These are phyloP conservation scores for Flueggea neowawraea DNA, from an alignment of 441 rosid genomes.

Conservation along the genomic window DNA sequence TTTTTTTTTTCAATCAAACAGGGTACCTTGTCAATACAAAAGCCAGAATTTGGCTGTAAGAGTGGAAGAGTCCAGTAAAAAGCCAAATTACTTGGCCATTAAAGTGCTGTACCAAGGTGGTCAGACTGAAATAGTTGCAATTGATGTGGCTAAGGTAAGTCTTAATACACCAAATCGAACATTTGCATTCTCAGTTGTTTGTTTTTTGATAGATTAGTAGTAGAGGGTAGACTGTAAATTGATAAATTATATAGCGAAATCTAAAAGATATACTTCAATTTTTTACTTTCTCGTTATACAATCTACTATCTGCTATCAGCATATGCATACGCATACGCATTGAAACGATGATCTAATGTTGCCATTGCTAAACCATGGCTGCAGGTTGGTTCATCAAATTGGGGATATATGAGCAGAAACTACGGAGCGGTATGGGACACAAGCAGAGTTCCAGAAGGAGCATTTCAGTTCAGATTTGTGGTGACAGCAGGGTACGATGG, in stretches of 20 bases:
- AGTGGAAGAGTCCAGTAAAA: slow-evolving; percentile 82
- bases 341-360: too few relatives aligned
- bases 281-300: too few relatives aligned
- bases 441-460: slow-evolving; percentile 63
- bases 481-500: slow-evolving; percentile 84
- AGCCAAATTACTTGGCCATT: slow-evolving; percentile 64
- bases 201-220: too few relatives aligned
- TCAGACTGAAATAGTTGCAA: slow-evolving; percentile 75
- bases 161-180: too few relatives aligned
- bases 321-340: too few relatives aligned
- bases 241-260: too few relatives aligned
- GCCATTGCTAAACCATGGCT: too few relatives aligned
- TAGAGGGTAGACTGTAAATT: too few relatives aligned
- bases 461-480: slow-evolving; percentile 69
- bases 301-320: too few relatives aligned
- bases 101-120: slow-evolving; percentile 87
- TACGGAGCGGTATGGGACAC: slow-evolving; percentile 86
- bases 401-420: slow-evolving; percentile 73
- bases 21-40: slow-evolving; percentile 82
- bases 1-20: slow-evolving; percentile 16
- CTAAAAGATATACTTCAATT: too few relatives aligned
- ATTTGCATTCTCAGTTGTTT: too few relatives aligned
- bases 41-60: slow-evolving; percentile 62
- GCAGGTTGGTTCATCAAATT: slow-evolving; percentile 62
- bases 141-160: slow-evolving; percentile 65